Evolutionary conservation across 1,284 basidiomycete species (phyloP), one percentile per base, ranked within the genome.

Genomic region (Ceratobasidium sp.): DNA sequence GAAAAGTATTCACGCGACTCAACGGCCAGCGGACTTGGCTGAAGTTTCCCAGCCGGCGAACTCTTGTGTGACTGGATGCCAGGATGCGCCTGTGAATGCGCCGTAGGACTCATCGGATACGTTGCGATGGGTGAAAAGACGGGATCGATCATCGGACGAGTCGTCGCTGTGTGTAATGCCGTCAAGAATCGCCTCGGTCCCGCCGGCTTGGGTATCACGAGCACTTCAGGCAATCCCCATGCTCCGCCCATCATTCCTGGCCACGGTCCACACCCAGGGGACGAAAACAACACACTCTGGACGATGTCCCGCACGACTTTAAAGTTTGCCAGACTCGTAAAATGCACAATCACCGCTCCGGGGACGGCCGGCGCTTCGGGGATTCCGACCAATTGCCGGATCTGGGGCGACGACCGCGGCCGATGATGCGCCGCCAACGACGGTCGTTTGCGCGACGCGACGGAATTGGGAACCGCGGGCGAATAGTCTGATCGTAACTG

Each of bases 171-270:
- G 78, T 96, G 91, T 18, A 98, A 82, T 10, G 95, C 92, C 4
- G 94, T 96, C 74, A 98, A 82, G 76, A 97, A 90, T 9, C 96
- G 88, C 41, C 96, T 88, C 0, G 96, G 96, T 2, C 96, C 96
- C 9, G 93, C 94, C 4, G 96, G 96, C 81, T 98, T 98, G 3
- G 94, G 96, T 32, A 98, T 91, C 75, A 98, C 93, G 84, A 97
- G 92, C 32, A 97, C 88, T 76, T 98, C 96, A 0, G 95, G 91
- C 2, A 86, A 77, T 26, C 74, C 77, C 23, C 61, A 48, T 30
- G 48, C 53, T n/a, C 34, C 57, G 21, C 57, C 21, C 39, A 28
- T 43, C 57, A 55, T 59, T 16, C 57, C 36, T 6, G 39, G 57
- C 57, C 57, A 43, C 10, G 39, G 57, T 12, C 52, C 39, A 59